These are phyloP conservation scores for Calvatia gigantea DNA, from an alignment of 768 basidiomycete species.

Conservation along the genomic window DNA sequence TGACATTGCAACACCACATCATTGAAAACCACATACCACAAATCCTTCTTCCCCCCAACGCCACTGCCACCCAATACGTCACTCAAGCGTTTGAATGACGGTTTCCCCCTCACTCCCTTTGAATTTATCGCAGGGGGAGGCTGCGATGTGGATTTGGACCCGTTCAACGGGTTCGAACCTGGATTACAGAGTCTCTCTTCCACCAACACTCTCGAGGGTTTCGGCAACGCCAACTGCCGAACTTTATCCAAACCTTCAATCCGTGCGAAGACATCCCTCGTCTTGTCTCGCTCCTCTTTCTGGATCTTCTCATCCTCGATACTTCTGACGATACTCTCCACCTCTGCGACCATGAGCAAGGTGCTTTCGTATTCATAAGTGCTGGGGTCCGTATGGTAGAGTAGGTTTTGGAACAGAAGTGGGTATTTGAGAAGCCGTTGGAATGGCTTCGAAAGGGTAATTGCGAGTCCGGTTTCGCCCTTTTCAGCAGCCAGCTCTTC, in stretches of 20 bases:
- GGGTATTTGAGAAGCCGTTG: slow-evolving; percentile 97
- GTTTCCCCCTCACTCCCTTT: slow-evolving; percentile 73
- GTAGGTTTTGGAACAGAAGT: slow-evolving; percentile 92
- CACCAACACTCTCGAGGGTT: slow-evolving; percentile 82
- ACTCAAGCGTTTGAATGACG: slow-evolving; percentile 85
- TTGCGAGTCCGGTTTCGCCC: slow-evolving; percentile 92
- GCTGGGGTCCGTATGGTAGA: slow-evolving; percentile 96
- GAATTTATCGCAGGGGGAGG: slow-evolving; percentile 37
- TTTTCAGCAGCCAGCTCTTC: slow-evolving; percentile 80
- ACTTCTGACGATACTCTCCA: slow-evolving; percentile 92
- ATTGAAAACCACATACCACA: slow-evolving; percentile 95
- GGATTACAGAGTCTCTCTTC: slow-evolving; percentile 65
- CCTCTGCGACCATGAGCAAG: slow-evolving; percentile 93
- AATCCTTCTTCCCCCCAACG: slow-evolving; percentile 70
- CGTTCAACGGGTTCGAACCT: slow-evolving; percentile 27
- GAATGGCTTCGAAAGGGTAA: slow-evolving; percentile 95
- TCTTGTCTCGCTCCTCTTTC: slow-evolving; percentile 94
- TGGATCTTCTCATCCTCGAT: slow-evolving; percentile 99
- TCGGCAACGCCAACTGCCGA: slow-evolving; percentile 87
- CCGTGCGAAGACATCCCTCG: slow-evolving; percentile 90
- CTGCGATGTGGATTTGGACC: slow-evolving; percentile 36
- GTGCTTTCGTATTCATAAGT: slow-evolving; percentile 98
- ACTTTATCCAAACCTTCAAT: slow-evolving; percentile 96
- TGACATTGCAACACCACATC: slow-evolving; percentile 94
- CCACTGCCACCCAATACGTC: slow-evolving; percentile 75